These are phyloP conservation scores for Pseudocercospora cruenta DNA, from an alignment of 2,329 filamentous ascomycete genomes.

Conservation along the genomic window DNA sequence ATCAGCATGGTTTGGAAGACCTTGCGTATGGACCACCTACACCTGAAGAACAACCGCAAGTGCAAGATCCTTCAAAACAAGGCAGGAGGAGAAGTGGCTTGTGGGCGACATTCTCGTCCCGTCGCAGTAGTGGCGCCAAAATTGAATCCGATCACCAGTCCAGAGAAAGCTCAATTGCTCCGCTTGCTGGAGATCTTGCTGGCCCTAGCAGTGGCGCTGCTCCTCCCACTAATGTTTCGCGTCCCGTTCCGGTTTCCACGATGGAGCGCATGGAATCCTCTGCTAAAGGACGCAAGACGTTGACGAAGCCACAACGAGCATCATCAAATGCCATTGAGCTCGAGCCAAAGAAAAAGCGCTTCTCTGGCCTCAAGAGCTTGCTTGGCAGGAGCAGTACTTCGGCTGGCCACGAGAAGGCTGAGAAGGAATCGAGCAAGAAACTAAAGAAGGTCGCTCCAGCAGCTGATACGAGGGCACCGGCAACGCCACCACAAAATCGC, in stretches of 20 bases:
- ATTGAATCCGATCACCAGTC: neutral
- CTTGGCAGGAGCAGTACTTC: slow-evolving; percentile 46
- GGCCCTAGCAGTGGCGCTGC: neutral
- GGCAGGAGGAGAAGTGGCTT: neutral
- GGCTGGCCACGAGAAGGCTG: slow-evolving; percentile 29
- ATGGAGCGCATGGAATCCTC: neutral
- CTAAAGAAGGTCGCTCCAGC: slow-evolving; percentile 14
- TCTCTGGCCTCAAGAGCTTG: slow-evolving; percentile 49
- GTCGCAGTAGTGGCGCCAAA: slow-evolving; percentile 3
- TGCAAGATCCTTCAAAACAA: neutral
- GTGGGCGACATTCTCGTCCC: slow-evolving; percentile 9
- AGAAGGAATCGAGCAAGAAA: slow-evolving; percentile 9
- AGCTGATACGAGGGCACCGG: neutral
- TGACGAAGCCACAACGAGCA: slow-evolving; percentile 39
- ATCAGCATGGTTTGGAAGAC: slow-evolving; percentile 29
- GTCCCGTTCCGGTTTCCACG: neutral
- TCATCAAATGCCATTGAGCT: slow-evolving; percentile 28
- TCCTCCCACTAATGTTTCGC: neutral
- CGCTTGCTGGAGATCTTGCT: neutral
- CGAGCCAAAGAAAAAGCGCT: slow-evolving; percentile 47
- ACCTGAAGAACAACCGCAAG: slow-evolving; percentile 19
- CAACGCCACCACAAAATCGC: slow-evolving; percentile 4
- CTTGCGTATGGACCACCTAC: slow-evolving; percentile 11
- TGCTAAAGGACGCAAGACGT: slow-evolving; percentile 20
- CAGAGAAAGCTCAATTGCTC: slow-evolving; percentile 1